phyloP scores from a whole-genome alignment of 2,329 filamentous ascomycete species.

The Lecanosticta acicola region DNA sequence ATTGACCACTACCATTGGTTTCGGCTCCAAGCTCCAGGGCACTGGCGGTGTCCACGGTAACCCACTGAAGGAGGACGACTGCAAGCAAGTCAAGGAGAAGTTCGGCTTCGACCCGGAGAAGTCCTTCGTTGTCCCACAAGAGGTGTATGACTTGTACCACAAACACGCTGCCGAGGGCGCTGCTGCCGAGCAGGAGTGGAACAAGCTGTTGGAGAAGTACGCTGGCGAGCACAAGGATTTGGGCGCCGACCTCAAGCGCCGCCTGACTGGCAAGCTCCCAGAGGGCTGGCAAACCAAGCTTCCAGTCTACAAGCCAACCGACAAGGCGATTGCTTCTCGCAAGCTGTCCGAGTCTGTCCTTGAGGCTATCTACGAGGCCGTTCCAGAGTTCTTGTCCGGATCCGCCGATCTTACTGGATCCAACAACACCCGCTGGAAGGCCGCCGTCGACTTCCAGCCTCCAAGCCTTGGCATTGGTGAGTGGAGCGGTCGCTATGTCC shows the following conservation, averaged over 20 bases:
- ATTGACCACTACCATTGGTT: constrained; percentile 95
- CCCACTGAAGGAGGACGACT: constrained; percentile 89
- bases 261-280: constrained; percentile 75
- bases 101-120: constrained; percentile 95
- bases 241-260: constrained; percentile 73
- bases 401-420: constrained; percentile 97
- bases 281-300: constrained; percentile 95
- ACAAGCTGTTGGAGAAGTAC: constrained; percentile 87
- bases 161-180: constrained; percentile 82
- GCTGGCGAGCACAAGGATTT: constrained; percentile 68
- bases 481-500: constrained; percentile 85
- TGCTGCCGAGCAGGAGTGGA: constrained; percentile 89
- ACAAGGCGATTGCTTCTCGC: constrained; percentile 80
- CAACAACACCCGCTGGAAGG: constrained; percentile 98
- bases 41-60: constrained; percentile 95
- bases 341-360: constrained; percentile 96
- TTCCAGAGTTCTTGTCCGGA: constrained; percentile 91
- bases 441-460: constrained; percentile 94
- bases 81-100: constrained; percentile 86
- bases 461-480: constrained; percentile 78
- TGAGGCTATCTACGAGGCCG: constrained; percentile 70
- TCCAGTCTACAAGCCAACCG: constrained; percentile 80
- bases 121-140: constrained; percentile 86
- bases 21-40: constrained; percentile 85
- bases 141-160: constrained; percentile 87